Evolutionary conservation across 805 yeast genomes (phyloP), one percentile per base, ranked within the genome.

Genomic region (Tetrapisispora fleetii): DNA sequence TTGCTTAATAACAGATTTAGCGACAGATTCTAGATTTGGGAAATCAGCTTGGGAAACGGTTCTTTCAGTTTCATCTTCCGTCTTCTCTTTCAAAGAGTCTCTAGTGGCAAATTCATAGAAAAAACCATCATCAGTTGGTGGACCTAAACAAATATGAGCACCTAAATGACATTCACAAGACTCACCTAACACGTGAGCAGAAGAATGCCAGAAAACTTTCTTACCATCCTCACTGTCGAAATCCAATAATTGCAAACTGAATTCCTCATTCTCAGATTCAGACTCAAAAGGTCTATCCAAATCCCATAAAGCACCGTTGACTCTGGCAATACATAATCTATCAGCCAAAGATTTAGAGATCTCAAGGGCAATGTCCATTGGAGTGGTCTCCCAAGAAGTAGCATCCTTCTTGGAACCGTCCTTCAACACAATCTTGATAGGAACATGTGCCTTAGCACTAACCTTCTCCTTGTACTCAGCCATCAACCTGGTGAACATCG

Each of bases 161-260:
- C 97, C 98, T 67, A 83, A 75, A 68, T 88, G 93, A 68, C 96
- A 84, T 73, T 93, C 99, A 74, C 96, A 85, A 44, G 97, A 91
- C 74, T 93, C 99, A 71, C 99, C 99, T 59, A 93, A 74, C 48
- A 93, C 91, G 71, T 93, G 99, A 47, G 99, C 99, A 56, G 96
- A 85, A 2, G 99, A 93, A 69, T 93, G 99, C 99, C 99, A 93
- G 72, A 93, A 93, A 35, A 91, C 98, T 55, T 81, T 80, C 67
- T 83, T 87, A 69, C 98, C 99, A 63, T 90, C 97, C n/a, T 85
- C 85, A 52, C 87, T 76, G 37, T 88, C 95, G 61, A 93, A 93
- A 65, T 90, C 97, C 64, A 88, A 78, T 61, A 89, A 83, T 66
- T 88, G 93, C 54, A 93, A 73, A 46, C 62, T 67, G 43, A 66